Percentiles rank a stretch among this genome's conserved stretches.
phyloP scores from a whole-genome alignment of 768 basidiomycete species.

The Suillus alpinus region DNA sequence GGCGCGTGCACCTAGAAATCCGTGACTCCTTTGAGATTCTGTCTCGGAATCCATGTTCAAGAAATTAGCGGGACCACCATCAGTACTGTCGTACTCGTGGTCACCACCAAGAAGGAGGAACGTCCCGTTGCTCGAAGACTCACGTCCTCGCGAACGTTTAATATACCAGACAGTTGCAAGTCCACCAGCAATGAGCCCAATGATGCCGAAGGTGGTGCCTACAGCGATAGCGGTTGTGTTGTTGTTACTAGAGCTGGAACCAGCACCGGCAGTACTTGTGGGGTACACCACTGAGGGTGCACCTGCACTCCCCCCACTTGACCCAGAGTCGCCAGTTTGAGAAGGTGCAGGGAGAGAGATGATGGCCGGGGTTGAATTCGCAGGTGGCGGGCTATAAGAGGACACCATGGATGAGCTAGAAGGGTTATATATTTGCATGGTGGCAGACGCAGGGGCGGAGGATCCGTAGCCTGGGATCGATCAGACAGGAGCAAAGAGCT shows the following conservation, averaged over 20 bases:
- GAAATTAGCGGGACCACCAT: conserved; percentile 5
- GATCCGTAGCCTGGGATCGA: conserved; percentile 26
- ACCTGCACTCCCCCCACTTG: conserved; percentile 7
- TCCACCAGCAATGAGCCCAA: conserved; percentile 49
- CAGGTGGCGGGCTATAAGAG: conserved; percentile 35
- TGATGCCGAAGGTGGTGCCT: conserved; percentile 58
- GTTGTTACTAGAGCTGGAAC: conserved; percentile 18
- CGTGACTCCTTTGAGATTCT: conserved; percentile 2
- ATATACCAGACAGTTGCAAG: conserved; percentile 44
- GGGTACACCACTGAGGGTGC: conserved; percentile 11
- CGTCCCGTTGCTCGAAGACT: conserved; percentile 1
- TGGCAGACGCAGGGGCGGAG: conserved; percentile 43
- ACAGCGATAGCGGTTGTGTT: conserved; percentile 52
- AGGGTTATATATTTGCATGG: conserved; percentile 52
- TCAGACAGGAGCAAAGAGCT: conserved; percentile 3
- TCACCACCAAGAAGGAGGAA: conserved; percentile 22
- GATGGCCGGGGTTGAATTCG: conserved; percentile 25
- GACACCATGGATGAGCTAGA: conserved; percentile 38
- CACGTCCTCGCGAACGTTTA: conserved; percentile 28
- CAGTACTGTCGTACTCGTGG: conserved; percentile 12
- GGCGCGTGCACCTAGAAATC: neutral
- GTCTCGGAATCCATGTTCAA: neutral
- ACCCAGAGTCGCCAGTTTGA: conserved; percentile 23
- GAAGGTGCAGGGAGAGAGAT: conserved; percentile 36
- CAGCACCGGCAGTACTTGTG: conserved; percentile 7